phyloP scores from a whole-genome alignment of 352 stramenopile genomes.

The Hyaloperonospora brassicae region DNA sequence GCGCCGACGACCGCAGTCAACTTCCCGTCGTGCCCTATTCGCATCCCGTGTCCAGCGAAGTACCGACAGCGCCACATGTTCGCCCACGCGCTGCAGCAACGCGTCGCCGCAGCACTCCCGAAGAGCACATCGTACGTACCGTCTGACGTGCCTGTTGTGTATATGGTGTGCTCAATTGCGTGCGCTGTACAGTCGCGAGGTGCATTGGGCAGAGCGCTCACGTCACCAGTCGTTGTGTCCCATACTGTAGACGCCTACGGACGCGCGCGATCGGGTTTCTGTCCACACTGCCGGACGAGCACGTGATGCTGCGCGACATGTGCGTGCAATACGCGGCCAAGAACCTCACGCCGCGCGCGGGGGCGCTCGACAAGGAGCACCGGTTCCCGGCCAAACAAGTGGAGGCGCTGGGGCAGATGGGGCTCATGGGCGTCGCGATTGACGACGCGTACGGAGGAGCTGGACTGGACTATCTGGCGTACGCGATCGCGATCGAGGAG shows the following conservation, averaged over 20 bases:
- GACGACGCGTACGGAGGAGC: constrained; percentile 83
- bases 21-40: too few species aligned
- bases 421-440: constrained; percentile 93
- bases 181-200: too few species aligned
- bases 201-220: too few species aligned
- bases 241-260: constrained; percentile 14
- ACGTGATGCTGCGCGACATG: constrained; percentile 95
- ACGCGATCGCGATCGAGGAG: constrained; percentile 97
- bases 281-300: constrained; percentile 87
- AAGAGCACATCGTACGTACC: too few species aligned
- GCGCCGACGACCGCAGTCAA: too few species aligned
- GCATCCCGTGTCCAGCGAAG: too few species aligned
- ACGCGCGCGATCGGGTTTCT: constrained; percentile 50
- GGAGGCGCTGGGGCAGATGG: constrained; percentile 88
- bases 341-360: constrained; percentile 87
- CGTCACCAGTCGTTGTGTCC: too few species aligned
- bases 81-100: too few species aligned
- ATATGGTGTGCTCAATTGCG: too few species aligned
- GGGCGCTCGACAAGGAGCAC: constrained; percentile 86
- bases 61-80: too few species aligned
- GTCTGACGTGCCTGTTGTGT: too few species aligned
- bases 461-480: constrained; percentile 93
- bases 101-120: too few species aligned
- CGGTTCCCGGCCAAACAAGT: constrained; percentile 76
- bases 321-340: constrained; percentile 93